Base-by-base conservation (phyloP, 2,329 filamentous ascomycete species). In the Capronia epimyces region DNA sequence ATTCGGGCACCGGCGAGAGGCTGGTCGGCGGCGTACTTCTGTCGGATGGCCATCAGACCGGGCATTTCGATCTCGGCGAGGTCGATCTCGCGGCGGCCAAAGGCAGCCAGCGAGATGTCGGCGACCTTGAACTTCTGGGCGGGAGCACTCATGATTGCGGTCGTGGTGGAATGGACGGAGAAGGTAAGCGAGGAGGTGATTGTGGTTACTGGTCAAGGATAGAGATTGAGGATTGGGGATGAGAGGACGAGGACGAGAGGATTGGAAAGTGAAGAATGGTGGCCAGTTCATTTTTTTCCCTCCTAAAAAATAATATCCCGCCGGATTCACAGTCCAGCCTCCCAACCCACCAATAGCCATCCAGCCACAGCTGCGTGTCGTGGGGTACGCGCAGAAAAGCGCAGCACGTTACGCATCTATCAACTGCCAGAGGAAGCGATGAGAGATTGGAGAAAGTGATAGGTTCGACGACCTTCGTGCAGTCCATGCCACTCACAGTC, bases 51-150 rank as follows among this genome's bases (percentile, higher is more conserved):
- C 87, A 98, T 95, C 65, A 98, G 84, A 83, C 93, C 91, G 62
- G 91, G 90, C 90, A 96, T 96, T 80, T 89, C 86, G 70, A 88
- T 80, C 75, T 97, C 91, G 67, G 93, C 90, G 70, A 97, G 83
- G 77, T 96, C 90, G 68, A 98, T 96, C 84, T 98, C 93, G 76
- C 91, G 90, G 77, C 93, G 90, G 75, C 93, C 93, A 71, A 98
- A 97, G 75, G 93, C 93, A 70, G 93, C 91, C 71, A 97, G 85
- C 71, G 86, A 88, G 73, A 97, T 87, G 82, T 97, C 93, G 69
- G 91, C 89, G 78, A 98, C 91, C 87, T 96, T 95, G 86, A 89
- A 94, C 76, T 87, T 91, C 75, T 84, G 77, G 70, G 89, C 89
- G 76, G 89, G 89, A 67, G 87, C 87, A 31, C 67, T 71, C 80